phyloP scores from a whole-genome alignment of 106 monocot species.

The Alisma plantagoaquatica region DNA sequence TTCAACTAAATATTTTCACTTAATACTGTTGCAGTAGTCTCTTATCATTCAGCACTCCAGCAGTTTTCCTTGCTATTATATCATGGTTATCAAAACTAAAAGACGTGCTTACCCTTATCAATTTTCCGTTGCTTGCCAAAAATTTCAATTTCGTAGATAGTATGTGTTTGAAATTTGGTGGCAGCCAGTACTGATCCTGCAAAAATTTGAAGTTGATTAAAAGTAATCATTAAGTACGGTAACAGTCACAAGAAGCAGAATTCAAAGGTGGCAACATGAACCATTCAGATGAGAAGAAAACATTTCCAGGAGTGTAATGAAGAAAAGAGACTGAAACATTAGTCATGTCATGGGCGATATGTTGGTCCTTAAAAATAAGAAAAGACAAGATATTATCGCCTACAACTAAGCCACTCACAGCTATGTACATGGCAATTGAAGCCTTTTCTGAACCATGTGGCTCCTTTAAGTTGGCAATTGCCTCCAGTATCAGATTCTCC shows the following conservation, averaged over 20 bases:
- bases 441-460: conserved; percentile 49
- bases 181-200: conserved; percentile 51
- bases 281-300: neutral
- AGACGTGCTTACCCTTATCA: conserved; percentile 90
- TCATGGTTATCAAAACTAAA: too few relatives aligned
- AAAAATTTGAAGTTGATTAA: conserved; percentile 1
- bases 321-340: neutral
- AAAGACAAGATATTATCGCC: neutral
- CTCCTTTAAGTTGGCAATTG: conserved; percentile 56
- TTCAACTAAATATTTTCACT: too few relatives aligned
- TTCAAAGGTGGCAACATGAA: neutral
- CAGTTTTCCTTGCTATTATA: too few relatives aligned
- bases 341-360: neutral
- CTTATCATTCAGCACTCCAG: too few relatives aligned
- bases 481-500: conserved; percentile 50
- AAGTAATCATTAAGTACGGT: neutral
- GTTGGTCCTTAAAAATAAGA: neutral
- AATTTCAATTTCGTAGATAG: conserved; percentile 47
- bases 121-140: conserved; percentile 42
- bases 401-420: conserved; percentile 23
- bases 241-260: neutral
- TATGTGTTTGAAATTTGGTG: conserved; percentile 51
- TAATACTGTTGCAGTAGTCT: too few relatives aligned
- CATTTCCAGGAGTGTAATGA: neutral
- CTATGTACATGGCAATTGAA: conserved; percentile 55